These are phyloP conservation scores for Xanthoconium purpureum DNA, from an alignment of 768 basidiomycete species.

Conservation along the genomic window DNA sequence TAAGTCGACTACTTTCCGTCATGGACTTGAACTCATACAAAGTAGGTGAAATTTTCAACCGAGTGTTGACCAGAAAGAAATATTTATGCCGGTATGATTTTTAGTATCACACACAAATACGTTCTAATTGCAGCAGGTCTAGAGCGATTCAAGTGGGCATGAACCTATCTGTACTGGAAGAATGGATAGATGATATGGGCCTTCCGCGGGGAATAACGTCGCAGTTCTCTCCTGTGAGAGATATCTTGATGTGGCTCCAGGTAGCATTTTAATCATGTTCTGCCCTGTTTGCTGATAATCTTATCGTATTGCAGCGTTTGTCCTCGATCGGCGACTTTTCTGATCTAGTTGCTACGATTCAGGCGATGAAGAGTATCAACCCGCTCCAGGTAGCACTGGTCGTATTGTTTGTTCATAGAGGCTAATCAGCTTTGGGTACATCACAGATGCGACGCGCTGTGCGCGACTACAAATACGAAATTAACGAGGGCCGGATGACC, in stretches of 20 bases:
- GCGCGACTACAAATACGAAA: conserved; percentile 90
- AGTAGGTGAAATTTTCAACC: conserved; percentile 80
- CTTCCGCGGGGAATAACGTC: conserved; percentile 74
- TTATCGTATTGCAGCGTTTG: conserved; percentile 50
- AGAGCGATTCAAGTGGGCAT: conserved; percentile 86
- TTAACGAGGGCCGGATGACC: conserved; percentile 87
- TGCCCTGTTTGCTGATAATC: neutral
- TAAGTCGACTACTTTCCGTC: conserved; percentile 39
- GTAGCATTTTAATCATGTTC: conserved; percentile 35
- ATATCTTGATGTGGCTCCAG: conserved; percentile 85
- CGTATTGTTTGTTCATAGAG: neutral
- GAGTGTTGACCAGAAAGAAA: conserved; percentile 86
- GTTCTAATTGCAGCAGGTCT: conserved; percentile 42
- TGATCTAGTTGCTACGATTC: conserved; percentile 85
- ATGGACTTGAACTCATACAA: conserved; percentile 8
- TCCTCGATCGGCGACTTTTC: conserved; percentile 88
- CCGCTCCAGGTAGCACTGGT: conserved; percentile 70
- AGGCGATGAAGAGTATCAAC: conserved; percentile 82
- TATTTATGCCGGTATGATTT: conserved; percentile 77
- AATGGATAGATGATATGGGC: conserved; percentile 83
- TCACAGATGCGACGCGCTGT: conserved; percentile 87
- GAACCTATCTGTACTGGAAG: conserved; percentile 83
- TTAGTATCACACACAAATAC: neutral
- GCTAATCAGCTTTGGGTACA: neutral
- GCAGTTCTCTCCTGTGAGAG: conserved; percentile 82